Conservation (phyloP, 2,329 filamentous ascomycete species). For the Penicillium sp. region DNA sequence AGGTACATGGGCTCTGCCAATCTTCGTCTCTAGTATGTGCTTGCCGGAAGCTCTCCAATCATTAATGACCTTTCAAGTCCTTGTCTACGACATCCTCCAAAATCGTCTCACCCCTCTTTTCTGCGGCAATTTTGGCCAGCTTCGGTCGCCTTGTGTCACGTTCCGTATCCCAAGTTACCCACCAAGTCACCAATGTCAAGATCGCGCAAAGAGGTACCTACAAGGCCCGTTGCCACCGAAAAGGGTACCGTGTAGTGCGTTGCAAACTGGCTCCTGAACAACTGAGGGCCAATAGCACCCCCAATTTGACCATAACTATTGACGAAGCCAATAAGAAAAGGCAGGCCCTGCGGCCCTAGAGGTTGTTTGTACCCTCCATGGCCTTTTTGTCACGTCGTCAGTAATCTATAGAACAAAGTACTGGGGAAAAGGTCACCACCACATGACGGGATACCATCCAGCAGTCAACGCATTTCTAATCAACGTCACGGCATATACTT, state of each 20-base stretch:
- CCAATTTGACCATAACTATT: slow-evolving; percentile 60
- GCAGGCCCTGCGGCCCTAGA: slow-evolving; percentile 56
- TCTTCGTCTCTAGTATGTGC: not conserved
- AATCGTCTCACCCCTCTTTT: slow-evolving; percentile 50
- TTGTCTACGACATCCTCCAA: slow-evolving; percentile 54
- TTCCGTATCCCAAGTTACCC: slow-evolving; percentile 53
- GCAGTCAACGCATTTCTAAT: slow-evolving; percentile 52
- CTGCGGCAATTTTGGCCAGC: slow-evolving; percentile 49
- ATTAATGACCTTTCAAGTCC: slow-evolving; percentile 36
- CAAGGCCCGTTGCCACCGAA: slow-evolving; percentile 52
- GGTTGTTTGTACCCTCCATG: slow-evolving; percentile 58
- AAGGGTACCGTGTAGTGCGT: slow-evolving; percentile 55
- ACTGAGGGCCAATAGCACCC: slow-evolving; percentile 56
- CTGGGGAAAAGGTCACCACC: slow-evolving; percentile 26
- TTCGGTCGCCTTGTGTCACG: slow-evolving; percentile 54
- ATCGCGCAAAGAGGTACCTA: slow-evolving; percentile 53
- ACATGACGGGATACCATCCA: slow-evolving; percentile 58
- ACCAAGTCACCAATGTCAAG: slow-evolving; percentile 54
- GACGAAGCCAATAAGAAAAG: slow-evolving; percentile 57
- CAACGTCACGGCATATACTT: slow-evolving; percentile 56
- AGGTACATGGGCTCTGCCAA: not conserved
- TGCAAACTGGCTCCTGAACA: slow-evolving; percentile 54
- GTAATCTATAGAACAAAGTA: not conserved
- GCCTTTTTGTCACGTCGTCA: slow-evolving; percentile 34
- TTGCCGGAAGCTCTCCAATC: not conserved